Evolutionary conservation across 164 flowering plant genomes (phyloP).

Genomic region (Brasenia schreberi): DNA sequence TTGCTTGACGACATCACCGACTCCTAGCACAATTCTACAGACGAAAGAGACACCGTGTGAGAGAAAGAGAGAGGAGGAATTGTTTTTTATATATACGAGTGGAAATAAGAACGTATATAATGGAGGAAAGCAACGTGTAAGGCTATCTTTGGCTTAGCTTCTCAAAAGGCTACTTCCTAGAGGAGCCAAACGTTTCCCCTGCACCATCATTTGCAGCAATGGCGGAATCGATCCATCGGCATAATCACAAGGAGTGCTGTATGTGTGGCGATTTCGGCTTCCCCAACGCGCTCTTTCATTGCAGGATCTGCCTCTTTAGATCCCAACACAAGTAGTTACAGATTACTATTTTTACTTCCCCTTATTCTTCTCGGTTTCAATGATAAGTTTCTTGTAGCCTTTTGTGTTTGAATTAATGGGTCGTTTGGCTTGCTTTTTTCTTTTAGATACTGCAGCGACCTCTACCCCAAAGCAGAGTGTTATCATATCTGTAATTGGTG

Average conservation of each 20-base stretch:
- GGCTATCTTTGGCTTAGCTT: not conserved
- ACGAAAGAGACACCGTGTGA: not conserved
- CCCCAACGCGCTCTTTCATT: constrained; percentile 14
- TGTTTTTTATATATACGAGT: not conserved
- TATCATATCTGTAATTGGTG: constrained; percentile 24
- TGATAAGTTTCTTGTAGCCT: too few relatives aligned
- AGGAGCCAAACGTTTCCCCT: not conserved
- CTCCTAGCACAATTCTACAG: too few relatives aligned
- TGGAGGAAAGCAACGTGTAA: not conserved
- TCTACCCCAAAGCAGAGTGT: constrained; percentile 17
- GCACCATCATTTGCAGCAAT: not conserved
- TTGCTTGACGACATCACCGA: too few relatives aligned
- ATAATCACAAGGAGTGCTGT: constrained; percentile 13
- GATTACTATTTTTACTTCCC: not conserved
- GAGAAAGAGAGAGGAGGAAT: not conserved
- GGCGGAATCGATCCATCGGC: not conserved
- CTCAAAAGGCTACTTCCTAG: not conserved
- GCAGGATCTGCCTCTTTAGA: constrained; percentile 14
- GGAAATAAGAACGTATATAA: too few relatives aligned
- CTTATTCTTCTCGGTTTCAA: too few relatives aligned
- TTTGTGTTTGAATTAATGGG: too few relatives aligned
- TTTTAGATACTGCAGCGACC: constrained; percentile 22
- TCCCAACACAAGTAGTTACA: constrained; percentile 19
- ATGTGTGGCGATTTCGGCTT: constrained; percentile 25
- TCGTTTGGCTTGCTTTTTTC: not conserved